Conservation (phyloP, 2,329 filamentous ascomycete genomes). For the Xylariales sp. region DNA sequence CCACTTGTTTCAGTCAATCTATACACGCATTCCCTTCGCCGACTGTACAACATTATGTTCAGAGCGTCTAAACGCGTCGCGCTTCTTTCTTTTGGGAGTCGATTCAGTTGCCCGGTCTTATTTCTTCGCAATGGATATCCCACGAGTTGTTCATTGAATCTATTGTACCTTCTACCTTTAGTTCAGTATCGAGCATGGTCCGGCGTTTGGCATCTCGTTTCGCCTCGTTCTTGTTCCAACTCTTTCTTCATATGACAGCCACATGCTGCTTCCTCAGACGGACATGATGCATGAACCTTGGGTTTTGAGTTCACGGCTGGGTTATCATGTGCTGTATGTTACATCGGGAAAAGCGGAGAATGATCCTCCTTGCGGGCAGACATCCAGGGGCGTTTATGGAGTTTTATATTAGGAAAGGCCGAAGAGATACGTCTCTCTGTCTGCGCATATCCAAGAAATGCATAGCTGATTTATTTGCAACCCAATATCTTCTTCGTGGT, state of each 20-base stretch:
- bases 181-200: slow-evolving; percentile 6
- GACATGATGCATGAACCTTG: slow-evolving; percentile 26
- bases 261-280: slow-evolving; percentile 15
- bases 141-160: slow-evolving; percentile 5
- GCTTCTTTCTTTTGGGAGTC: slow-evolving; percentile 4
- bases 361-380: background rate
- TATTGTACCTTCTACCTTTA: slow-evolving; percentile 4
- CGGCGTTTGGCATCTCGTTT: slow-evolving; percentile 6
- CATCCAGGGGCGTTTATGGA: background rate
- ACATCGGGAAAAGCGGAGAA: slow-evolving; percentile 12
- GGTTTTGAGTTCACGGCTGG: slow-evolving; percentile 12
- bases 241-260: slow-evolving; percentile 1
- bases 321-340: slow-evolving; percentile 13
- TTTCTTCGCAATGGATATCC: slow-evolving; percentile 4
- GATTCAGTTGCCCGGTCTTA: background rate
- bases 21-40: slow-evolving; percentile 8
- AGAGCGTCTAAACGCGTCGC: slow-evolving; percentile 7
- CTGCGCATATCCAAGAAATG: background rate
- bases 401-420: slow-evolving; percentile 1
- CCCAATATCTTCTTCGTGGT: background rate
- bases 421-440: background rate
- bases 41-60: slow-evolving; percentile 19
- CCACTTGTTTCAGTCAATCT: slow-evolving; percentile 8
- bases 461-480: background rate
- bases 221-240: background rate